Base-by-base conservation (phyloP, 1,284 basidiomycete species). In the Leccinum fuscescens region DNA sequence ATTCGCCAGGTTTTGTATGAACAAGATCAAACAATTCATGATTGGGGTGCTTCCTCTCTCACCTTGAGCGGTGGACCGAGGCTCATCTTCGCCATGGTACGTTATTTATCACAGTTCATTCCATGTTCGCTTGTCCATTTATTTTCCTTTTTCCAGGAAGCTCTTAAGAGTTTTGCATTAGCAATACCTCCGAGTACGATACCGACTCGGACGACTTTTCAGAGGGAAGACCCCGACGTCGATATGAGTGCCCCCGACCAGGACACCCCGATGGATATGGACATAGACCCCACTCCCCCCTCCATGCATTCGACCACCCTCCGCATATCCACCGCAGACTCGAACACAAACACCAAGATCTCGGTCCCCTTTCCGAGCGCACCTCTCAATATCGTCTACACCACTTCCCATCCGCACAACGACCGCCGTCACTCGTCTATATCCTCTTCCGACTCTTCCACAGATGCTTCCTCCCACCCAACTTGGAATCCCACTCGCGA, bases 261-360 rank as follows among this genome's bases (percentile, higher is more conserved):
- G 4, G 61, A 77, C 31, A 8, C 60, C 6, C 62, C 51, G 56
- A 71, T 71, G 67, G 73, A 78, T 52, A 35, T 69, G 8, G 72
- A 74, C 6, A 22, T 22, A 11, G 20, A 24, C 50, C 54, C 62
- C 3, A 27, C 56, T n/a, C 56, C 62, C 44, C 55, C 59, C 12
- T 80, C 83, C 64, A 85, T 86, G 84, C 84, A 86, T 65, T 83
- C 85, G 1, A 78, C 83, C 42, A 63, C 76, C 20, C 75, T 78
- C 54, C 76, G 78, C 66, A 75, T 76, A 66, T 74, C 75, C 67
- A 62, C 69, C 60, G 63, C 64, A 51, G 60, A 64, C 57, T 60
- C 44, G 24, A 39, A n/a, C 59, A 59, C 64, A 22, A 60, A 66
- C 63, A 63, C 64, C 27, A 65, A 64, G 42, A 54, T 70, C 15